A percentile compares a stretch with the other conserved stretches of the same genome.
Conservation (phyloP, 805 yeast species). For the Pichia phayaonensis region DNA sequence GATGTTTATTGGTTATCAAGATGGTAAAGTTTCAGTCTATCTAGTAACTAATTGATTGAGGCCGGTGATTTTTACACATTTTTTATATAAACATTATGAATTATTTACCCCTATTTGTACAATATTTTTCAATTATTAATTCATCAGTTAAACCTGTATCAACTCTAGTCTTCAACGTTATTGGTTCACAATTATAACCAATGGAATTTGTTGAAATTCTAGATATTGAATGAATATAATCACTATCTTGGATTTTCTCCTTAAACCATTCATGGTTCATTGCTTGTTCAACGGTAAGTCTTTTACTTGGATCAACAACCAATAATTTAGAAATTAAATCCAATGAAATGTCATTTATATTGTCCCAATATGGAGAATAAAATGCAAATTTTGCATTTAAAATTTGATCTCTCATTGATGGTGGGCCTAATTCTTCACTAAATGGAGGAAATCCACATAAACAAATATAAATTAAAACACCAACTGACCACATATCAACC, state of each 20-base stretch:
- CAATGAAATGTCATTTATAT: constrained; percentile 53
- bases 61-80: background rate
- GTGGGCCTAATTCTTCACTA: constrained; percentile 76
- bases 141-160: constrained; percentile 20
- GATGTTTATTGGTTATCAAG: constrained; percentile 28
- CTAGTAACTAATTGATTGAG: constrained; percentile 1
- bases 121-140: constrained; percentile 13
- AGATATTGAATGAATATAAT: background rate
- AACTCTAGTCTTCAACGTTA: constrained; percentile 21
- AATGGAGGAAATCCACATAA: constrained; percentile 83
- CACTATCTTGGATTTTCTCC: background rate
- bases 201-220: constrained; percentile 21
- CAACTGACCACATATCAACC: constrained; percentile 79
- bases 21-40: constrained; percentile 26
- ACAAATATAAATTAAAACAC: constrained; percentile 70
- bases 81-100: background rate
- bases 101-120: background rate
- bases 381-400: constrained; percentile 61
- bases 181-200: constrained; percentile 22
- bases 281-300: constrained; percentile 36
- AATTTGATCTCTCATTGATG: constrained; percentile 70
- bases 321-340: constrained; percentile 59
- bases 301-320: constrained; percentile 41
- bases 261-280: constrained; percentile 39
- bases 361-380: constrained; percentile 76